These are phyloP conservation scores for Ophiocordyceps camponoti-floridani DNA, from an alignment of 2,329 filamentous ascomycete species.

Conservation along the genomic window DNA sequence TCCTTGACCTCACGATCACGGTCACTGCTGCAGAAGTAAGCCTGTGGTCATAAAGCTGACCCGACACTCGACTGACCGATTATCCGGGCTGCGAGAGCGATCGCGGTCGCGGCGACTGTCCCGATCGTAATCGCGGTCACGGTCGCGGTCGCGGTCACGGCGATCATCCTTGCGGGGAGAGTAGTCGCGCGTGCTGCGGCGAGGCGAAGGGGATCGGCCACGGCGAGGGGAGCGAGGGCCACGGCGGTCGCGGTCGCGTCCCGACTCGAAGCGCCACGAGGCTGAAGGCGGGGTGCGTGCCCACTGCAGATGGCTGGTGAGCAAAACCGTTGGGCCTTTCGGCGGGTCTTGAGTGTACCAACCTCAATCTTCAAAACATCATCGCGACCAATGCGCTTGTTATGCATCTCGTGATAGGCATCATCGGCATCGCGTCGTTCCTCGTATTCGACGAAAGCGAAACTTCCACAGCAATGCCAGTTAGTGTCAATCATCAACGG, in stretches of 20 bases:
- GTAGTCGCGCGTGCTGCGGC: conserved; percentile 60
- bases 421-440: conserved; percentile 96
- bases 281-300: conserved; percentile 93
- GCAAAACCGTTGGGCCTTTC: not conserved
- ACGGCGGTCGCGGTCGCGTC: conserved; percentile 54
- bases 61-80: conserved; percentile 29
- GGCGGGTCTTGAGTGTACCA: conserved; percentile 12
- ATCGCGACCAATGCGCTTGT: conserved; percentile 92
- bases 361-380: conserved; percentile 97
- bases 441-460: conserved; percentile 98
- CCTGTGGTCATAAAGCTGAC: too few species aligned
- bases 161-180: conserved; percentile 82
- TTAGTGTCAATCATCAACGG: not conserved
- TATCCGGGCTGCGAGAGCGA: conserved; percentile 54
- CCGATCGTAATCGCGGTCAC: conserved; percentile 36
- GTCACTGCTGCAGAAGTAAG: conserved; percentile 14
- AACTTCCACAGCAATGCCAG: conserved; percentile 30
- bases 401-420: conserved; percentile 99
- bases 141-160: conserved; percentile 47
- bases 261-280: conserved; percentile 95
- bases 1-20: conserved; percentile 40
- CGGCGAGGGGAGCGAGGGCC: conserved; percentile 41
- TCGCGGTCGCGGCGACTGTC: conserved; percentile 61
- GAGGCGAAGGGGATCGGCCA: conserved; percentile 61
- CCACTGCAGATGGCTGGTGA: conserved; percentile 45